Evolutionary conservation across 2,329 filamentous ascomycete species (phyloP).

Genomic region (Aspergillus eucalypticola): DNA sequence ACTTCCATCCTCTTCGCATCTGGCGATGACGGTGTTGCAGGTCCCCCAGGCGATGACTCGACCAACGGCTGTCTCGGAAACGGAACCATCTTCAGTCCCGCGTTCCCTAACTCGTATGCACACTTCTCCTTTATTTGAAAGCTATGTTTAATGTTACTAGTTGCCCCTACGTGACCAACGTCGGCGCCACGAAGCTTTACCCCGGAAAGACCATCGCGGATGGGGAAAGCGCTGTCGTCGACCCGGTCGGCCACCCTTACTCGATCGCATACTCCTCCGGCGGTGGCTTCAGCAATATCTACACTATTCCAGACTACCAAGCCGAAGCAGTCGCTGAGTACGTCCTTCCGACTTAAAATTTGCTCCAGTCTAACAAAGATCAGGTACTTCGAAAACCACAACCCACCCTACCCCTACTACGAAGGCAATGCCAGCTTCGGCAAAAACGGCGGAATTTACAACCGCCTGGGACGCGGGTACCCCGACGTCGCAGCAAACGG

Average conservation of each 20-base stretch:
- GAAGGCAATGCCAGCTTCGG: slow-evolving; percentile 5
- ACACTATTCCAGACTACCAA: slow-evolving; percentile 9
- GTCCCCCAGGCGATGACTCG: background rate
- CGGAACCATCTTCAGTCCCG: slow-evolving; percentile 9
- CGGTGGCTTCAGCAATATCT: slow-evolving; percentile 14
- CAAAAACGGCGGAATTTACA: slow-evolving; percentile 11
- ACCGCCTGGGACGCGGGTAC: slow-evolving; percentile 8
- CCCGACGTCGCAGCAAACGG: slow-evolving; percentile 10
- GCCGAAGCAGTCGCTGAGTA: slow-evolving; percentile 5
- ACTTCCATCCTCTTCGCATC: slow-evolving; percentile 10
- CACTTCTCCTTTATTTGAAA: accelerated
- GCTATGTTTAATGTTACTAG: background rate
- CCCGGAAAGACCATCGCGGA: slow-evolving; percentile 3
- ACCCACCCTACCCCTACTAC: slow-evolving; percentile 11
- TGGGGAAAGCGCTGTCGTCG: slow-evolving; percentile 8
- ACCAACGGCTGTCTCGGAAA: slow-evolving; percentile 7
- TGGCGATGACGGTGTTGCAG: slow-evolving; percentile 8
- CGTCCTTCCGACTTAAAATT: background rate
- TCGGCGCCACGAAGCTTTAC: slow-evolving; percentile 9
- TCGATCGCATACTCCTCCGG: slow-evolving; percentile 3
- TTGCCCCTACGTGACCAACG: slow-evolving; percentile 10
- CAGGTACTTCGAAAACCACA: slow-evolving; percentile 12
- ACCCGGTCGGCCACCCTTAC: slow-evolving; percentile 2
- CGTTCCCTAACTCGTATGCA: slow-evolving; percentile 6
- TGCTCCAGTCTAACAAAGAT: too few species aligned